phyloP scores from a whole-genome alignment of 2,329 filamentous ascomycete species.

The Dothistroma septosporum region DNA sequence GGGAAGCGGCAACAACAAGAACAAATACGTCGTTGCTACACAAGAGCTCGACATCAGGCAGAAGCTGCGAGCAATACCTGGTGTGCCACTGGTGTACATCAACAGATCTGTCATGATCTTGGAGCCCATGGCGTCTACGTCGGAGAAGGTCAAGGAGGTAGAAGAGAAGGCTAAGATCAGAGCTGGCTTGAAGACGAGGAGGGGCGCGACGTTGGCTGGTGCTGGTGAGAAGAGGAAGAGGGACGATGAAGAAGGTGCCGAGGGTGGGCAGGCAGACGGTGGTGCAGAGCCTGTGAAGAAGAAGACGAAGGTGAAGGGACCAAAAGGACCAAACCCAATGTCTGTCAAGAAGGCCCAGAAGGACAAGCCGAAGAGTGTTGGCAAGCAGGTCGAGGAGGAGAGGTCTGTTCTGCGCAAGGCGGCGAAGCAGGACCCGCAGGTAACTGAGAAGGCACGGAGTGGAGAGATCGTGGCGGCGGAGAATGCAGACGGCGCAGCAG shows the following conservation, averaged over 20 bases:
- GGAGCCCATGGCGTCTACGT: conserved; percentile 69
- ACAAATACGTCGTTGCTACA: conserved; percentile 72
- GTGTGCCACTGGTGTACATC: conserved; percentile 74
- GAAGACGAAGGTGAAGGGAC: conserved; percentile 57
- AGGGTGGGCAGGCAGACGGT: conserved; percentile 22
- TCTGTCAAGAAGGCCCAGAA: conserved; percentile 67
- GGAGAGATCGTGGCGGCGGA: background rate
- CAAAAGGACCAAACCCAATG: conserved; percentile 67
- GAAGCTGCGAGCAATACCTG: conserved; percentile 61
- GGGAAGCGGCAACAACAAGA: conserved; percentile 65
- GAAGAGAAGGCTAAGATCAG: conserved; percentile 74
- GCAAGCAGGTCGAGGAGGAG: conserved; percentile 21
- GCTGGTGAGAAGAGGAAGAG: conserved; percentile 32
- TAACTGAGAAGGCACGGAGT: conserved; percentile 19
- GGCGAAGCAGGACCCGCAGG: conserved; percentile 29
- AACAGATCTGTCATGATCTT: conserved; percentile 74
- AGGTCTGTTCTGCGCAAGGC: conserved; percentile 22
- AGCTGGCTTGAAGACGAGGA: conserved; percentile 53
- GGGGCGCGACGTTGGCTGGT: conserved; percentile 19
- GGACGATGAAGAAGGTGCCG: conserved; percentile 27
- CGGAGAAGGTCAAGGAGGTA: conserved; percentile 58
- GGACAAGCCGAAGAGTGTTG: conserved; percentile 22
- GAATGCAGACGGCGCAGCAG: conserved; percentile 9
- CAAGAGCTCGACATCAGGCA: conserved; percentile 64
- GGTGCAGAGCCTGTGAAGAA: conserved; percentile 42